Evolutionary conservation across 2,329 filamentous ascomycete genomes (phyloP), one percentile per base, ranked within the genome.

Genomic region (Colletotrichum ledebouriae): DNA sequence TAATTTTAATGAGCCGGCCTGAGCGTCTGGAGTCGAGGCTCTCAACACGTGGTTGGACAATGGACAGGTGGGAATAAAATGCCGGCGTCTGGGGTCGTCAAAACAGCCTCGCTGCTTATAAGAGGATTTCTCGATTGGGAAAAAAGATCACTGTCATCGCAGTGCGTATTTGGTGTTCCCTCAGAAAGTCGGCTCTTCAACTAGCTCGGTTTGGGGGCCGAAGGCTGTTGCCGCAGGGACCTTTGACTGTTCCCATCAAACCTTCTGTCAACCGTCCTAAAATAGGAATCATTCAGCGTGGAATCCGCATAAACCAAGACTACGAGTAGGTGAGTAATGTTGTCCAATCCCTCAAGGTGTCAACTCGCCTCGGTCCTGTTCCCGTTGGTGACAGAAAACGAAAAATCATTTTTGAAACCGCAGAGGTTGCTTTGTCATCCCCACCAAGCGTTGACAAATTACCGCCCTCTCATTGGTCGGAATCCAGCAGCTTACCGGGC

Each of bases 371-470:
- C 17, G 20, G 53, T 20, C 0, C 11, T 25, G 2, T 17, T 50
- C 47, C 13, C 25, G n/a, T 41, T 42, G 15, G 34, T 42, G 15
- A 41, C 37, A 64, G 25, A n/a, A 29, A 3, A 17, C 7, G 22
- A 42, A 59, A 42, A 52, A 34, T 53, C 55, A 52, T 55, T 29
- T 29, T 33, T 33, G 22, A 50, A 12, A 41, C 47, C n/a, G 3
- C 41, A 46, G 37, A 17, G 59, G 59, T 15, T 59, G 65, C 65
- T 67, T 67, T 59, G 65, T 67, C 66, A 69, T 59, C 33, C 7
- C 3, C 11, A 1, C 2, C 11, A 13, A 4, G 49, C 55, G 55
- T 69, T 69, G 66, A 69, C 66, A 69, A 69, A 69, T 69, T 65
- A 25, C 6, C 22, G 42, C 0, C 2, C 9, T n/a, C 13, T 65